A percentile compares a stretch with the other conserved stretches of the same genome.
These are phyloP conservation scores for Sporobolus alterniflorus DNA, from an alignment of 202 grass and related monocot species.

Conservation along the genomic window DNA sequence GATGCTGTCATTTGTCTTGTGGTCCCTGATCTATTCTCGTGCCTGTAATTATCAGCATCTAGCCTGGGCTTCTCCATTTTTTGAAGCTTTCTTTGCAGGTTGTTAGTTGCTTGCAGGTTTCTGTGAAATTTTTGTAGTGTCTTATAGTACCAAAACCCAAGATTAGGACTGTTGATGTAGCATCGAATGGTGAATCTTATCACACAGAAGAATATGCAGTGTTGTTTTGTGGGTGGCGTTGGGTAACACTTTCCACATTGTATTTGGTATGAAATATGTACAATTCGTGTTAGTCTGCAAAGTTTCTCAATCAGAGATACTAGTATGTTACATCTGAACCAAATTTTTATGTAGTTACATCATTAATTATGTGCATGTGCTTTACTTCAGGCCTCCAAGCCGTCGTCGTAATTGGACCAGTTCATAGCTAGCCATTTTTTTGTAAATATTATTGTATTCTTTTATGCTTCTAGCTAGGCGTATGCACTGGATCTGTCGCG, in stretches of 20 bases:
- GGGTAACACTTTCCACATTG: constrained; percentile 3
- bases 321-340: background rate
- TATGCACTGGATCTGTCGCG: background rate
- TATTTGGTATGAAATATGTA: background rate
- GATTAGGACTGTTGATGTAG: constrained; percentile 22
- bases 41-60: constrained; percentile 4
- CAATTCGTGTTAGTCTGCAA: background rate
- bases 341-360: background rate
- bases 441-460: background rate
- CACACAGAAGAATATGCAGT: constrained; percentile 4
- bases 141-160: background rate
- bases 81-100: constrained; percentile 25
- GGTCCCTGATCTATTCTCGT: background rate
- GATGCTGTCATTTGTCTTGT: background rate
- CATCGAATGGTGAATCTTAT: constrained; percentile 9
- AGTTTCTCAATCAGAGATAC: background rate
- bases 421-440: background rate
- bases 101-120: constrained; percentile 29
- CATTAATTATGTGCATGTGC: background rate
- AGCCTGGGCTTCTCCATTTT: constrained; percentile 5
- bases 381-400: background rate
- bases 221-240: constrained; percentile 22
- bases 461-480: background rate
- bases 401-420: background rate
- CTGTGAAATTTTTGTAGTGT: background rate